phyloP scores from a whole-genome alignment of 2,329 filamentous ascomycete genomes.

The Chalara sp. region DNA sequence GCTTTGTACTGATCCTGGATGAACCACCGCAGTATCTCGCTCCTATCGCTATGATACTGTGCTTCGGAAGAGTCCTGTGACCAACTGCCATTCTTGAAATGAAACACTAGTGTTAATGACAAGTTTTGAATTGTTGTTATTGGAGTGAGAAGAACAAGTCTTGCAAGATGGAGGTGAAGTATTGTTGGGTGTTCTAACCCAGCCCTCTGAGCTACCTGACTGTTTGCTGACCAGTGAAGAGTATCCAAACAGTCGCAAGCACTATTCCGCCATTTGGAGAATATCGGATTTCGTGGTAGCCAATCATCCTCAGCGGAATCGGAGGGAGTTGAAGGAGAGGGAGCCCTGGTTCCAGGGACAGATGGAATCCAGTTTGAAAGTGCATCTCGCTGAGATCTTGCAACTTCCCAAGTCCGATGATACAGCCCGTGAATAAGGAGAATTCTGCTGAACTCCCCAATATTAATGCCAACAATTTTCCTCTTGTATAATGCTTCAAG shows the following conservation, averaged over 20 bases:
- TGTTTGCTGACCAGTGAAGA: constrained; percentile 37
- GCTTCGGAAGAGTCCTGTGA: background rate
- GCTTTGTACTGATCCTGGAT: constrained; percentile 47
- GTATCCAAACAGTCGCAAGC: constrained; percentile 36
- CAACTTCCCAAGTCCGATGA: constrained; percentile 41
- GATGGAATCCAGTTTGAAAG: constrained; percentile 15
- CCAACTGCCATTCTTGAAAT: too few relatives aligned
- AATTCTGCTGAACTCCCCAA: constrained; percentile 42
- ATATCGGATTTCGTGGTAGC: background rate
- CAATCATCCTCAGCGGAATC: too few relatives aligned
- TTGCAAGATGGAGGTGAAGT: constrained; percentile 34
- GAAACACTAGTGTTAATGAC: constrained; percentile 4
- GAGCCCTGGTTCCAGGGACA: too few relatives aligned
- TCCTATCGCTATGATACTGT: background rate
- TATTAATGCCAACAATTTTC: constrained; percentile 35
- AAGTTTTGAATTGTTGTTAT: constrained; percentile 18
- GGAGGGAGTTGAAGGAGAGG: too few relatives aligned
- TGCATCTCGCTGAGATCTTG: constrained; percentile 27
- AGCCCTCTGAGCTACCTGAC: constrained; percentile 29
- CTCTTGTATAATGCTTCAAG: constrained; percentile 41
- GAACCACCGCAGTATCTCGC: constrained; percentile 39
- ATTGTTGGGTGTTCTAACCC: constrained; percentile 38
- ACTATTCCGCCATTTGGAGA: constrained; percentile 37
- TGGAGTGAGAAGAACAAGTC: constrained; percentile 34
- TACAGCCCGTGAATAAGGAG: constrained; percentile 44